Base-by-base conservation (phyloP, 768 basidiomycete species). In the Termitomyces sp. region DNA sequence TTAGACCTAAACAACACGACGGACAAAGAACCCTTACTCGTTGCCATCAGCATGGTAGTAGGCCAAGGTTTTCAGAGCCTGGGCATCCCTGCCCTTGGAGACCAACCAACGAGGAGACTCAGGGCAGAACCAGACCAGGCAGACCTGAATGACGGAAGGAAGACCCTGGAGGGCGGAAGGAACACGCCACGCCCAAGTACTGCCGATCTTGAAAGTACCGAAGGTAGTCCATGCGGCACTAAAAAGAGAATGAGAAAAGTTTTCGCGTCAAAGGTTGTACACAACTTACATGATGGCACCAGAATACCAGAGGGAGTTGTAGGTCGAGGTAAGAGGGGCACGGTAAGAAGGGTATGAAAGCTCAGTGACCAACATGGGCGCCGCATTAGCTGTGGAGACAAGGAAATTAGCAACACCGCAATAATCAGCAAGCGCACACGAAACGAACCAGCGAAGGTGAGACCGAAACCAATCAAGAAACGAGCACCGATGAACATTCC, bases 101-200 rank as follows among this genome's bases (percentile, higher is more conserved):
- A 94, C 71, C 64, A 94, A 76, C 83, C 82, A 96, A 81, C 92
- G 86, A 51, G 94, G 94, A 1, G 89, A 91, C 73, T 96, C 94
- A 39, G 92, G 92, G 11, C 78, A 80, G 73, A 90, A 87, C 71
- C 80, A 84, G 65, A 94, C 75, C 42, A 94, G 71, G 64, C 65
- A 55, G 58, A 94, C 70, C 71, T 94, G 91, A 52, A 88, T 58
- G 60, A 89, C 60, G 3, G 91, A 86, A 3, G 91, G 90, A 48
- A 88, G 68, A 55, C 75, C 87, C 75, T 95, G 91, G 20, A 92
- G 78, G 36, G 83, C 70, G 16, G 90, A 91, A 20, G 92, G 91
- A 56, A 92, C 78, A 68, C 94, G 88, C 92, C 93, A 95, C 32
- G 89, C 76, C 90, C 89, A 93, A 24, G 84, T 82, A 67, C 67